These are phyloP conservation scores for Colletotrichum noveboracense DNA, from an alignment of 2,329 filamentous ascomycete species.

Conservation along the genomic window DNA sequence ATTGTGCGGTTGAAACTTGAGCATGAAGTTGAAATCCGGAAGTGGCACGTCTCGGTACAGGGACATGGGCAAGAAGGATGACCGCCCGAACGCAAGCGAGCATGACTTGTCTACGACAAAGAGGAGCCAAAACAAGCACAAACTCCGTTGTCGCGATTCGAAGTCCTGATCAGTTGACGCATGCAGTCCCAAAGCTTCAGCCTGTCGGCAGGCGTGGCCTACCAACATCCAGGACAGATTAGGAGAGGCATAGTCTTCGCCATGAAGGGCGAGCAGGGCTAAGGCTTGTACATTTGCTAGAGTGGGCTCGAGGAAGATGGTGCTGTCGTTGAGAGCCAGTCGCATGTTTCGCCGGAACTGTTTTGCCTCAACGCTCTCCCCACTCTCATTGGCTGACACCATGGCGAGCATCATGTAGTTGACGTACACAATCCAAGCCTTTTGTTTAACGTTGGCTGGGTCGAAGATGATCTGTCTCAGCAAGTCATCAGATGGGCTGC, in stretches of 20 bases:
- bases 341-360: background rate
- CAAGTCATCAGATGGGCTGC: background rate
- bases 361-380: background rate
- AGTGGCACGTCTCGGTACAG: background rate
- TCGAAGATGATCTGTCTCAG: background rate
- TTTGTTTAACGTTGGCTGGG: background rate
- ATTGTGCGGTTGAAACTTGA: background rate
- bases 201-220: slow-evolving; percentile 1
- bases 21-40: background rate
- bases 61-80: background rate
- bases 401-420: slow-evolving; percentile 6
- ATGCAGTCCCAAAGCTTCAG: background rate
- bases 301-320: background rate
- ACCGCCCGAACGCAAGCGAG: background rate
- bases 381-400: background rate
- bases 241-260: background rate
- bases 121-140: background rate
- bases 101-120: slow-evolving; percentile 1
- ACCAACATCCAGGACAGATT: slow-evolving; percentile 4
- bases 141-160: background rate
- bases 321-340: background rate
- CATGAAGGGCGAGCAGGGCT: background rate
- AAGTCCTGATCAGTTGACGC: background rate
- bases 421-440: background rate
- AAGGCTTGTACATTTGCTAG: background rate